Evolutionary conservation across 805 yeast genomes (phyloP).

Genomic region (Citeromyces matritensis): DNA sequence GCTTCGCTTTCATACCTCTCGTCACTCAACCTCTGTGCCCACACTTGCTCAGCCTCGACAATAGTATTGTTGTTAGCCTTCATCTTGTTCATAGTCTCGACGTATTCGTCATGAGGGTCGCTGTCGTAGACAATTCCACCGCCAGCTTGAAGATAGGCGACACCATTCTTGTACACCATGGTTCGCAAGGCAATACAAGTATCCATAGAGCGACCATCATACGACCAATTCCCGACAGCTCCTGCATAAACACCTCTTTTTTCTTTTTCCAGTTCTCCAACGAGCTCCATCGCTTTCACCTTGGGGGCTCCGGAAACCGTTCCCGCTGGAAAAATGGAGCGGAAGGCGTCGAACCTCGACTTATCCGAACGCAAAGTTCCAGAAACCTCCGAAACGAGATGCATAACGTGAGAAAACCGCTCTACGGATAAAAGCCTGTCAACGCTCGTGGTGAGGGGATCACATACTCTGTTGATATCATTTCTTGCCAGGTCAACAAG

Average conservation of each 20-base stretch:
- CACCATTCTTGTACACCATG: constrained; percentile 85
- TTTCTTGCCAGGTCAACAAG: constrained; percentile 95
- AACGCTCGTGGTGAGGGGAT: constrained; percentile 70
- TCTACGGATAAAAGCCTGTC: constrained; percentile 84
- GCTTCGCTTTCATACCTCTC: constrained; percentile 11
- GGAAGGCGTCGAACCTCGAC: constrained; percentile 90
- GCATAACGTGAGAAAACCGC: constrained; percentile 94
- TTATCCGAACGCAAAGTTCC: constrained; percentile 77
- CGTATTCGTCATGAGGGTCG: constrained; percentile 88
- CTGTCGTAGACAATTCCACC: constrained; percentile 97
- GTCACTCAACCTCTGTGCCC: constrained; percentile 33
- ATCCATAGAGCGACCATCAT: constrained; percentile 89
- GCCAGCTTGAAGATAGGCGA: constrained; percentile 93
- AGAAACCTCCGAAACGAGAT: constrained; percentile 85
- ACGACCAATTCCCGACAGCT: constrained; percentile 97
- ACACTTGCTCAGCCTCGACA: constrained; percentile 77
- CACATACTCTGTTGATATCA: constrained; percentile 90
- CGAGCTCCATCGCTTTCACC: constrained; percentile 90
- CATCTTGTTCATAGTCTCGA: constrained; percentile 97
- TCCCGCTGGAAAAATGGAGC: constrained; percentile 98
- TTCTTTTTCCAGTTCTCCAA: constrained; percentile 79
- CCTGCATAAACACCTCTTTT: constrained; percentile 97
- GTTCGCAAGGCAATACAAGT: constrained; percentile 97
- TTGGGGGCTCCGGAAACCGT: constrained; percentile 98
- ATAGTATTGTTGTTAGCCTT: constrained; percentile 82